Percentiles rank a stretch among this genome's conserved stretches.
These are phyloP conservation scores for Chaetomiaceae sp. DNA, from an alignment of 2,329 filamentous ascomycete species.

Conservation along the genomic window DNA sequence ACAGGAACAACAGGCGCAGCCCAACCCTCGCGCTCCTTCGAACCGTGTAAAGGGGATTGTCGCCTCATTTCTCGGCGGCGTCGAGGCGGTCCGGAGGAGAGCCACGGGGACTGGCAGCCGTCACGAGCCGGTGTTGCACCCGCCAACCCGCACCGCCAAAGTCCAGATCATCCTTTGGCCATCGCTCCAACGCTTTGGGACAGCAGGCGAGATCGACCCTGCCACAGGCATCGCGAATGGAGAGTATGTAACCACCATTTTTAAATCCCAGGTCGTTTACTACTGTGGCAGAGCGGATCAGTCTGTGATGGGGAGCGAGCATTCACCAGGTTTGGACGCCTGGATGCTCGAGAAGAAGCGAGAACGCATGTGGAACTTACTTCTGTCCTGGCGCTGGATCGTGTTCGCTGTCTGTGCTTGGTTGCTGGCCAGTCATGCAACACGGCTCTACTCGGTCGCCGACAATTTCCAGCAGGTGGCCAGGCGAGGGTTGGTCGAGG, in stretches of 20 bases:
- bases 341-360: conserved; percentile 12
- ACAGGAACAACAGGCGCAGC: not conserved
- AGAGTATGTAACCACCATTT: conserved; percentile 23
- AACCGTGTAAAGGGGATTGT: not conserved
- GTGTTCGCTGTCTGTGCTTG: not conserved
- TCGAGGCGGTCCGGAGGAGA: too few relatives aligned
- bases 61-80: too few relatives aligned
- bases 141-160: conserved; percentile 23
- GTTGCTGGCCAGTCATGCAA: not conserved
- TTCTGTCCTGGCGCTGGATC: not conserved
- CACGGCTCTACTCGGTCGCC: not conserved
- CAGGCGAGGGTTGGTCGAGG: not conserved
- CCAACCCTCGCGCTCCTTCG: not conserved
- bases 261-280: conserved; percentile 28
- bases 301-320: conserved; percentile 12
- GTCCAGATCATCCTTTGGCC: conserved; percentile 33
- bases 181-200: conserved; percentile 27
- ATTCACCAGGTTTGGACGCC: conserved; percentile 17
- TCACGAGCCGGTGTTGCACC: too few relatives aligned
- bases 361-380: not conserved
- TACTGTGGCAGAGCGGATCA: conserved; percentile 26
- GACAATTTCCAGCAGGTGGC: not conserved
- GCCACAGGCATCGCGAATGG: conserved; percentile 9
- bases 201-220: conserved; percentile 15
- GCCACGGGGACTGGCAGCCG: too few relatives aligned